These are phyloP conservation scores for Nigrospora sphaerica DNA, from an alignment of 2,329 filamentous ascomycete species.

Conservation along the genomic window DNA sequence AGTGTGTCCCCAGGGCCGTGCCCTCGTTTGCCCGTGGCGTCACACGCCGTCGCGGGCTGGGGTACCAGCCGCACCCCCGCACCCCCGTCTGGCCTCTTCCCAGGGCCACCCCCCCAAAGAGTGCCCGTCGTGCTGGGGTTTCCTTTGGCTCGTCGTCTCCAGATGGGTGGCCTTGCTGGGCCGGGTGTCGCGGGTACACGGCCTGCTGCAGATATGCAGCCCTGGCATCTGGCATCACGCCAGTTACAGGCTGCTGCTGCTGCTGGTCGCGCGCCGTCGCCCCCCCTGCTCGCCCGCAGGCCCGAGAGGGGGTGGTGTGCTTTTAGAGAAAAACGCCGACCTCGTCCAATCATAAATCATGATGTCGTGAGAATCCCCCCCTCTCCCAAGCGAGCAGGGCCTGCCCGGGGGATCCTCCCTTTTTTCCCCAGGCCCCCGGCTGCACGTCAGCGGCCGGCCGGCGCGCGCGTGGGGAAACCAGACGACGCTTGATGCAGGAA, in stretches of 20 bases:
- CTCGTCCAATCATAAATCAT: constrained; percentile 49
- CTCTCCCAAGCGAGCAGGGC: constrained; percentile 10
- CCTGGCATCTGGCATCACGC: constrained; percentile 11
- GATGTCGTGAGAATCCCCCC: constrained; percentile 36
- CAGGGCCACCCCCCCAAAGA: not conserved
- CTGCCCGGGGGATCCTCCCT: constrained; percentile 11
- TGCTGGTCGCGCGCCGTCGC: constrained; percentile 13
- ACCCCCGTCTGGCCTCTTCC: constrained; percentile 5
- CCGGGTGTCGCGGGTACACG: too few relatives aligned
- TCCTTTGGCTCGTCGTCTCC: too few relatives aligned
- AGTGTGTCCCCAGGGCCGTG: constrained; percentile 21
- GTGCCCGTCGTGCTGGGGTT: too few relatives aligned
- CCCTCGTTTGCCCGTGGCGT: not conserved
- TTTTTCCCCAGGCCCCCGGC: constrained; percentile 3
- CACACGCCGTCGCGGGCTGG: constrained; percentile 6
- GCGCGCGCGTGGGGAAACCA: constrained; percentile 14
- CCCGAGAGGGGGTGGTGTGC: constrained; percentile 33
- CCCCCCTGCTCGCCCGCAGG: constrained; percentile 14
- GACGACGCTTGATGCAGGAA: constrained; percentile 21
- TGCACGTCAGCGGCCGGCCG: constrained; percentile 13
- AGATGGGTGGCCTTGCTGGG: too few relatives aligned
- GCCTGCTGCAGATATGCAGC: not conserved
- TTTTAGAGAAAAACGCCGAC: constrained; percentile 28
- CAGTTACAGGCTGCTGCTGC: constrained; percentile 19
- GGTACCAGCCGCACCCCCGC: constrained; percentile 6